Evolutionary conservation across 2,329 filamentous ascomycete species (phyloP).

Genomic region (Escovopsis sp.): DNA sequence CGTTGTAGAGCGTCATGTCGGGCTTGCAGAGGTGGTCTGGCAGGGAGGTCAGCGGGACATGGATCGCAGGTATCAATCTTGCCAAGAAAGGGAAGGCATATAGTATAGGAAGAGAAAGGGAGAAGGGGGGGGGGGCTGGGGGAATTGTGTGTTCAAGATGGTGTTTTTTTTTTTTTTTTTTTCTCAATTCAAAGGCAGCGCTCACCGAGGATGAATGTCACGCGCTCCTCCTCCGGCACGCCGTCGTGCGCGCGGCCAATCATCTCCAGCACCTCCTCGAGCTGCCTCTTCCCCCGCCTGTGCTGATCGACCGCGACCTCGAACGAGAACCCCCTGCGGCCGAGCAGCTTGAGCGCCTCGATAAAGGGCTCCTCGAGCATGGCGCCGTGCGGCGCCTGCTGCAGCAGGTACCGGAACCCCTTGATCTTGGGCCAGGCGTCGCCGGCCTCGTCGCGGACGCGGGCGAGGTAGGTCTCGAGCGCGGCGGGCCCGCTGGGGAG

Average conservation of each 20-base stretch:
- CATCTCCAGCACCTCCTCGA: constrained; percentile 57
- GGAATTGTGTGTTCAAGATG: too few species aligned
- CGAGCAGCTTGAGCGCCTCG: constrained; percentile 49
- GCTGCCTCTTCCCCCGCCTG: constrained; percentile 57
- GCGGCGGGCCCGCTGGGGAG: constrained; percentile 47
- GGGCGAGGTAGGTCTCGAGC: constrained; percentile 49
- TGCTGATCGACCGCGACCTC: constrained; percentile 76
- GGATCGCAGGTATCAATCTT: too few species aligned
- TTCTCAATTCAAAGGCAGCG: not conserved
- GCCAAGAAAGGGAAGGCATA: too few species aligned
- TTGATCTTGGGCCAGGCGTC: constrained; percentile 52
- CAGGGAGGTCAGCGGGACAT: not conserved
- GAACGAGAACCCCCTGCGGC: constrained; percentile 51
- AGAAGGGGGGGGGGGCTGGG: too few species aligned
- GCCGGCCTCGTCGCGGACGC: constrained; percentile 47
- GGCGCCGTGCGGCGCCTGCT: constrained; percentile 55
- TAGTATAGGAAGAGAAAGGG: too few species aligned
- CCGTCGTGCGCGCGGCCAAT: constrained; percentile 51
- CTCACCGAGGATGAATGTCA: constrained; percentile 57
- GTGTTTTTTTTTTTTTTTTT: too few species aligned
- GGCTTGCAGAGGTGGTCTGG: constrained; percentile 85
- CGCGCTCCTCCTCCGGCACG: constrained; percentile 42
- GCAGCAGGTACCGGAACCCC: constrained; percentile 72
- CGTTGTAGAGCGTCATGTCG: constrained; percentile 50
- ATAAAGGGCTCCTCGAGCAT: constrained; percentile 52